These are phyloP conservation scores for Cytospora schulzeri DNA, from an alignment of 2,329 filamentous ascomycete species.

Conservation along the genomic window DNA sequence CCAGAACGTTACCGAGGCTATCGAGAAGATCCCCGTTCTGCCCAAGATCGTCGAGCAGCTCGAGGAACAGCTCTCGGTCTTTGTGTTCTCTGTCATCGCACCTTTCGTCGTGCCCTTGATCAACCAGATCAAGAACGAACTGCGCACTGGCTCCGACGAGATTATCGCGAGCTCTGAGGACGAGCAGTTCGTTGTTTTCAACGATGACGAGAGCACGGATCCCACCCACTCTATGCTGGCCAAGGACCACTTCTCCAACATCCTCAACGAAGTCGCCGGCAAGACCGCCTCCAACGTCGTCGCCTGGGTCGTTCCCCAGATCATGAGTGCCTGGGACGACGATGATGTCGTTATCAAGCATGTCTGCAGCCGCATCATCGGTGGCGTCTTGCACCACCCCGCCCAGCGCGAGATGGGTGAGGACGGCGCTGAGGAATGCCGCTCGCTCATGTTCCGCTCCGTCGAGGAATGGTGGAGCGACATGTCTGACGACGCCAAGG, in stretches of 20 bases:
- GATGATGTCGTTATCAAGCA: conserved; percentile 68
- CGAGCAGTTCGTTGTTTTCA: conserved; percentile 85
- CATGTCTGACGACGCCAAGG: conserved; percentile 62
- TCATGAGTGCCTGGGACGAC: conserved; percentile 87
- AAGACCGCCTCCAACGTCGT: conserved; percentile 78
- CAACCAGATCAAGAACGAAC: conserved; percentile 81
- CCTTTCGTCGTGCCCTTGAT: conserved; percentile 87
- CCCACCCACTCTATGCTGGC: conserved; percentile 95
- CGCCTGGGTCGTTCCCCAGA: conserved; percentile 83
- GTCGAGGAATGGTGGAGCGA: conserved; percentile 82
- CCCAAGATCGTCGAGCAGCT: conserved; percentile 84
- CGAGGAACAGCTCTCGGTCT: conserved; percentile 83
- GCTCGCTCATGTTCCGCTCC: conserved; percentile 74
- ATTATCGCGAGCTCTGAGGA: conserved; percentile 83
- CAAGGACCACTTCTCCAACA: conserved; percentile 92
- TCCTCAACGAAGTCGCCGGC: conserved; percentile 86
- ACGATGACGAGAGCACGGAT: conserved; percentile 74
- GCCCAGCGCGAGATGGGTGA: conserved; percentile 71
- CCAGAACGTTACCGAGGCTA: conserved; percentile 73
- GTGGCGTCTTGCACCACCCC: conserved; percentile 86
- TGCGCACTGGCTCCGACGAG: conserved; percentile 81
- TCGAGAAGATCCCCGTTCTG: conserved; percentile 83
- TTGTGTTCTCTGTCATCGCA: conserved; percentile 89
- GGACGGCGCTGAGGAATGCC: conserved; percentile 72
- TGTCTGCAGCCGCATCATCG: conserved; percentile 74